Percentiles rank a stretch among this genome's conserved stretches.
Conservation (phyloP, 2,329 filamentous ascomycete genomes). For the Albifimbria verrucaria region DNA sequence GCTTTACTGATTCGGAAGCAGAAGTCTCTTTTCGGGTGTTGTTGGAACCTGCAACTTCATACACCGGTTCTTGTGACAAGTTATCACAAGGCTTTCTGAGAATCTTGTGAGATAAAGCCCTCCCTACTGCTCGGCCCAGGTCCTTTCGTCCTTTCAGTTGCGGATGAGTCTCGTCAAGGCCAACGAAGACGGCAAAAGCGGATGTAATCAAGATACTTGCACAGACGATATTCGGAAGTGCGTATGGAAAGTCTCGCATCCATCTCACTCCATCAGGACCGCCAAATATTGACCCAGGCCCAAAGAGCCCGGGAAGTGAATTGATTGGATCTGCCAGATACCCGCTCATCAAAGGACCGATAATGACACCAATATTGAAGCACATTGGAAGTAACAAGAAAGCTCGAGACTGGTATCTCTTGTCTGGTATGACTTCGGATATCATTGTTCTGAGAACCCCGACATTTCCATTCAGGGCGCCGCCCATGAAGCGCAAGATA, state of each 20-base stretch:
- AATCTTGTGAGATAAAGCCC: background rate
- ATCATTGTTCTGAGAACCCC: constrained; percentile 17
- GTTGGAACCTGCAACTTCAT: background rate
- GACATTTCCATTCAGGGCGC: constrained; percentile 16
- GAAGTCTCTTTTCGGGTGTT: background rate
- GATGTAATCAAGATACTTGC: constrained; percentile 10
- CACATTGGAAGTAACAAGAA: constrained; percentile 18
- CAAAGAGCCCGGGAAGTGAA: constrained; percentile 14
- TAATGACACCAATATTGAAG: constrained; percentile 18
- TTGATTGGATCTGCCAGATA: constrained; percentile 17
- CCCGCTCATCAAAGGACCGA: constrained; percentile 18
- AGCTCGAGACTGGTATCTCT: constrained; percentile 13
- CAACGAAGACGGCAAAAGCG: constrained; percentile 14
- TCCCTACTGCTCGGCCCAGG: constrained; percentile 4
- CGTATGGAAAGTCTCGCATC: constrained; percentile 17
- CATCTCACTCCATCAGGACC: constrained; percentile 14
- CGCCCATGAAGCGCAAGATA: constrained; percentile 14
- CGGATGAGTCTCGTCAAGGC: constrained; percentile 18
- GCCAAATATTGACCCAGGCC: constrained; percentile 14
- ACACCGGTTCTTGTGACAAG: background rate
- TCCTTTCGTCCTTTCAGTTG: constrained; percentile 6
- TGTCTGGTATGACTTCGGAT: constrained; percentile 17
- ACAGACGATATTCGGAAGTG: constrained; percentile 16
- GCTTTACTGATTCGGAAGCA: background rate
- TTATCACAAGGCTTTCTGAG: background rate